Evolutionary conservation across 2,329 filamentous ascomycete genomes (phyloP).

Genomic region (Didymella sp.): DNA sequence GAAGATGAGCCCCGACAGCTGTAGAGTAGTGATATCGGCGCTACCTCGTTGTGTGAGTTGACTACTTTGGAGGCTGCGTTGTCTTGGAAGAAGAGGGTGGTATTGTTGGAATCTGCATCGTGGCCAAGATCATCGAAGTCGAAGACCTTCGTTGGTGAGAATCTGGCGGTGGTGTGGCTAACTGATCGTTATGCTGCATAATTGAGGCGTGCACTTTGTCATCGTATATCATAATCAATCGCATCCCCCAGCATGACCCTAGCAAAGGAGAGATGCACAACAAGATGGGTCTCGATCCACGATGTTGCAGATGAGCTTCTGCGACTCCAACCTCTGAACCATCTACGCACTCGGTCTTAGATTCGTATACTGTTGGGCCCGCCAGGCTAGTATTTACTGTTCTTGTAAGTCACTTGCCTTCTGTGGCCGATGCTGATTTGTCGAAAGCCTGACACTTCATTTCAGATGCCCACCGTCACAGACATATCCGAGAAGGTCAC

Average conservation of each 20-base stretch:
- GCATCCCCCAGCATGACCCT: no score
- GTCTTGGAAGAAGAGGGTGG: constrained; percentile 49
- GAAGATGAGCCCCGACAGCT: constrained; percentile 54
- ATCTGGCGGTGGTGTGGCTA: constrained; percentile 47
- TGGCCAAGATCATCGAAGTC: constrained; percentile 53
- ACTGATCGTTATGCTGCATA: constrained; percentile 49
- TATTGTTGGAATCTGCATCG: constrained; percentile 53
- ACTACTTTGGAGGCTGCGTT: constrained; percentile 34
- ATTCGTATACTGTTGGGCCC: no score
- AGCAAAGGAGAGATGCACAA: no score
- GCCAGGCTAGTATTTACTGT: no score
- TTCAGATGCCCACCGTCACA: not conserved
- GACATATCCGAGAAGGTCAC: not conserved
- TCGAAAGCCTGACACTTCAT: not conserved
- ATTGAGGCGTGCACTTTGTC: constrained; percentile 36
- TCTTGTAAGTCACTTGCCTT: no score
- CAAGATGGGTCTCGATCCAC: no score
- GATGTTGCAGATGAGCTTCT: no score
- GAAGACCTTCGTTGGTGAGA: constrained; percentile 51
- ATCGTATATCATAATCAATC: constrained; percentile 26
- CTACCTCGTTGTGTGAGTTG: constrained; percentile 39
- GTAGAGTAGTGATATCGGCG: constrained; percentile 45
- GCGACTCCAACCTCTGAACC: no score
- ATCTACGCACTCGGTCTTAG: no score
- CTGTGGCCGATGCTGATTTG: not conserved